These are phyloP conservation scores for Lactarius vividus DNA, from an alignment of 768 basidiomycete species.

Conservation along the genomic window DNA sequence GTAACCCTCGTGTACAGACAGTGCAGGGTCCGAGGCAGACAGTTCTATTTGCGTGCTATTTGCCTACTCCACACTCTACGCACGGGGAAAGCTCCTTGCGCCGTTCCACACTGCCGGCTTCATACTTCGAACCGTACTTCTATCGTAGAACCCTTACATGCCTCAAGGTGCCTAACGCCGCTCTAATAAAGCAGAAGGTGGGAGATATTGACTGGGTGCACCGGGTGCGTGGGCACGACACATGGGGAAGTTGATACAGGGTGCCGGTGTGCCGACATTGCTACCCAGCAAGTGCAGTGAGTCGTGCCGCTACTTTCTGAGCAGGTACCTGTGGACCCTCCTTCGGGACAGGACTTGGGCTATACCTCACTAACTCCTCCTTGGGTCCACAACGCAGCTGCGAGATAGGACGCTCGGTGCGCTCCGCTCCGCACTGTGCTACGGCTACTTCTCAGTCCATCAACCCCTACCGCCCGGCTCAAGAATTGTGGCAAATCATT, in stretches of 20 bases:
- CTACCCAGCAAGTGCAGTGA: constrained; percentile 52
- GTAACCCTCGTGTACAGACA: constrained; percentile 31
- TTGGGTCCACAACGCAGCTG: too few species aligned
- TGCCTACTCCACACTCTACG: too few species aligned
- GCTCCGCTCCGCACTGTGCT: too few species aligned
- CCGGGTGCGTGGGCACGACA: constrained; percentile 70
- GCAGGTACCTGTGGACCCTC: constrained; percentile 39
- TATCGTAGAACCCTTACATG: constrained; percentile 66
- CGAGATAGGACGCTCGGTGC: too few species aligned
- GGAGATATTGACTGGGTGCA: constrained; percentile 39
- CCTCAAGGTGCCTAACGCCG: constrained; percentile 59
- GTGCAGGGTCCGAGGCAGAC: constrained; percentile 59
- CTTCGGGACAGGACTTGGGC: too few species aligned
- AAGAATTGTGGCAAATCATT: too few species aligned
- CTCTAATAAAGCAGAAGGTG: constrained; percentile 45
- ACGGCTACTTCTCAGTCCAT: too few species aligned
- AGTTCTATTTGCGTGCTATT: too few species aligned
- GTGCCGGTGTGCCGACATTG: constrained; percentile 70
- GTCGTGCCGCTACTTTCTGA: constrained; percentile 83
- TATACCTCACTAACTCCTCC: too few species aligned
- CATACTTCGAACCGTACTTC: constrained; percentile 72
- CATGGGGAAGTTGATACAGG: constrained; percentile 75
- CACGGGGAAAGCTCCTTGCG: constrained; percentile 75
- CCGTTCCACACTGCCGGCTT: constrained; percentile 89
- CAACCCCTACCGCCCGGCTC: too few species aligned